phyloP scores from a whole-genome alignment of 2,329 filamentous ascomycete genomes.

The Davidsoniella eucalypti region DNA sequence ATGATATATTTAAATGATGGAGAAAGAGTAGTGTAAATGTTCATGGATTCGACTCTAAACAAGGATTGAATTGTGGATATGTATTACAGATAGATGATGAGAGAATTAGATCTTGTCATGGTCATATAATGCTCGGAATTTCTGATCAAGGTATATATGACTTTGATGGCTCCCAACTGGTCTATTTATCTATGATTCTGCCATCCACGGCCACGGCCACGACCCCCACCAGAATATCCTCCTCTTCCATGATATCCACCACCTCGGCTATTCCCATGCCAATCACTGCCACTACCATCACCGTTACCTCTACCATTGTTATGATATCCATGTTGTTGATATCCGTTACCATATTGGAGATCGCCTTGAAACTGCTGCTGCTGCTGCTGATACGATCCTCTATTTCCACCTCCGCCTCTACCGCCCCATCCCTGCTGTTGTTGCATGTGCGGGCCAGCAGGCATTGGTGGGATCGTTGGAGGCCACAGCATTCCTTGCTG shows the following conservation, averaged over 20 bases:
- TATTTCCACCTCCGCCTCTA: neutral
- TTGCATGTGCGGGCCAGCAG: neutral
- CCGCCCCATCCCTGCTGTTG: neutral
- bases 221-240: neutral
- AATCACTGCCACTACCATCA: neutral
- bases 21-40: too few relatives aligned
- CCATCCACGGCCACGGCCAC: neutral
- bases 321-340: neutral
- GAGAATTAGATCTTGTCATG: too few relatives aligned
- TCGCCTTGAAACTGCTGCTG: neutral
- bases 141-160: neutral
- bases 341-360: neutral
- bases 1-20: too few relatives aligned
- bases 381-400: neutral
- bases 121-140: too few relatives aligned
- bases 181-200: neutral
- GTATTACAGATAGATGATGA: too few relatives aligned
- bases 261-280: too few relatives aligned
- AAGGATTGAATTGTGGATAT: too few relatives aligned
- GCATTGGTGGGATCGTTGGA: constrained; percentile 10
- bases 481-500: constrained; percentile 14
- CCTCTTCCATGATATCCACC: neutral
- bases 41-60: too few relatives aligned
- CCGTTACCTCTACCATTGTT: neutral
- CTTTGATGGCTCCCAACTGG: too few relatives aligned